Evolutionary conservation across 169 alveolate genomes (phyloP).

Genomic region (Babesia ovis): DNA sequence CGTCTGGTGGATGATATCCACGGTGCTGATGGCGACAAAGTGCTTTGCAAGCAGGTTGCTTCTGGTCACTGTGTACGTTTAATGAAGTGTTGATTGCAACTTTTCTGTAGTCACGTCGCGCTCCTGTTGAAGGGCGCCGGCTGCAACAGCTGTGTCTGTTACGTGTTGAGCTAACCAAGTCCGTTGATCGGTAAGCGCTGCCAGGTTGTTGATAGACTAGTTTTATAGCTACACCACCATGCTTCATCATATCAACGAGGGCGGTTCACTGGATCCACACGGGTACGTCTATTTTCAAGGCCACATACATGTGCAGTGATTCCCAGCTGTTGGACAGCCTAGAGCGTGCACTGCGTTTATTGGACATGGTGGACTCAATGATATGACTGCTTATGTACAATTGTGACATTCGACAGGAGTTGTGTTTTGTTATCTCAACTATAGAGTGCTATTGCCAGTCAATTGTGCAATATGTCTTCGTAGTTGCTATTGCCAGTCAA

Average conservation of each 20-base stretch:
- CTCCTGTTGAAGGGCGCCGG: slow-evolving; percentile 14
- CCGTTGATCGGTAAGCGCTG: slow-evolving; percentile 23
- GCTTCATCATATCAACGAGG: slow-evolving; percentile 23
- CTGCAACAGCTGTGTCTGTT: slow-evolving; percentile 32
- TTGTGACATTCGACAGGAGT: no score
- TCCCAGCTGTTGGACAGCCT: background rate
- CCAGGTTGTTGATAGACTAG: background rate
- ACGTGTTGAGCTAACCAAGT: slow-evolving; percentile 21
- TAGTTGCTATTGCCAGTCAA: background rate
- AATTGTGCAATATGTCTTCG: background rate
- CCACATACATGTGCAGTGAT: background rate
- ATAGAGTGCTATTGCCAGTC: no score
- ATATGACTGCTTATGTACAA: background rate
- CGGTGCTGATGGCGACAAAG: slow-evolving; percentile 9
- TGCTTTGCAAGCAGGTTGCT: background rate
- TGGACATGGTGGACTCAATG: slow-evolving; percentile 18
- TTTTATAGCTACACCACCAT: slow-evolving; percentile 11
- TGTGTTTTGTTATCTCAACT: no score
- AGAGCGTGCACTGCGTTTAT: slow-evolving; percentile 23
- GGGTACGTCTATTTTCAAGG: background rate
- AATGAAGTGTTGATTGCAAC: background rate
- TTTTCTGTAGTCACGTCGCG: background rate
- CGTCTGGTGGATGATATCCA: slow-evolving; percentile 17
- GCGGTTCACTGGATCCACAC: background rate
- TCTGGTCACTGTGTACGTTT: background rate